Percentiles rank a stretch among this genome's conserved stretches.
These are phyloP conservation scores for Elsinoe australis DNA, from an alignment of 2,329 filamentous ascomycete genomes.

Conservation along the genomic window DNA sequence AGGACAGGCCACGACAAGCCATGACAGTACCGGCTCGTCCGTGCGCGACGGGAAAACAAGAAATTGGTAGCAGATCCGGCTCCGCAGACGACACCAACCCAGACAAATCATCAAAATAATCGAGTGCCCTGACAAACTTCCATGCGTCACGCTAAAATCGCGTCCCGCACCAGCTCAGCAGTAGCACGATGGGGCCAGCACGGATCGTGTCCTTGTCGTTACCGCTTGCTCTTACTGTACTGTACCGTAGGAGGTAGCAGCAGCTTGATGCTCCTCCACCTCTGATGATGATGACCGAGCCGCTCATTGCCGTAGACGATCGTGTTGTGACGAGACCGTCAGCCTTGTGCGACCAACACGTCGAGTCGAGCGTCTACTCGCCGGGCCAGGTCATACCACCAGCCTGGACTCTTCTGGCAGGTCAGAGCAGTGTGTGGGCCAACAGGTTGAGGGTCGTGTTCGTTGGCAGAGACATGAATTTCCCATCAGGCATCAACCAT, in stretches of 20 bases:
- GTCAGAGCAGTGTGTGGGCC: no score
- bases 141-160: constrained; percentile 11
- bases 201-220: constrained; percentile 3
- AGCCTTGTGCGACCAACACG: constrained; percentile 12
- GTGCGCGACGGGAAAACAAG: constrained; percentile 13
- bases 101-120: no score
- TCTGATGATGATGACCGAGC: no score
- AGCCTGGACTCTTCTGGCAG: no score
- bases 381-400: background rate
- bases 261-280: no score
- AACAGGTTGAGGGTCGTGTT: constrained; percentile 3
- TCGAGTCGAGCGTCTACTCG: background rate
- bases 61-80: constrained; percentile 13
- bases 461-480: constrained; percentile 3
- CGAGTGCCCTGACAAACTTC: constrained; percentile 15
- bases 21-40: constrained; percentile 13
- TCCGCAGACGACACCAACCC: constrained; percentile 6
- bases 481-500: constrained; percentile 8
- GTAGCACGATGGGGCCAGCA: constrained; percentile 2
- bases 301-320: background rate
- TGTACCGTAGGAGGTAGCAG: no score
- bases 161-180: background rate
- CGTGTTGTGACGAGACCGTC: background rate
- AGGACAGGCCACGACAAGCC: no score
- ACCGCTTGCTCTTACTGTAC: constrained; percentile 5